These are phyloP conservation scores for Puccinia hordei DNA, from an alignment of 1,284 basidiomycete species.

Conservation along the genomic window DNA sequence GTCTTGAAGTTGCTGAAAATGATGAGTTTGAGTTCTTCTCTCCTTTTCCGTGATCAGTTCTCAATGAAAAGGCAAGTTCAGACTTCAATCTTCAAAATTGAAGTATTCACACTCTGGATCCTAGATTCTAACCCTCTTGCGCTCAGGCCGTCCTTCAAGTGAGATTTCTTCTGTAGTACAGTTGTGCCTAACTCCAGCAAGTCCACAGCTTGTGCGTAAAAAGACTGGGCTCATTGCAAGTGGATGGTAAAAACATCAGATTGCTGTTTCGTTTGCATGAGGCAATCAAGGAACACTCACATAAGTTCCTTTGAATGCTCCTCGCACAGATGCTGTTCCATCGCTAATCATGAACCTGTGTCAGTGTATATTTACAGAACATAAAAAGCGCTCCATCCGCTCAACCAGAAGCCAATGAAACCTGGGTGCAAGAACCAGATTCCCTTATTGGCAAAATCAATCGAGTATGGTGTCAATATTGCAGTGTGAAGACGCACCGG, in stretches of 20 bases:
- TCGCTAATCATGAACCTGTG: not conserved
- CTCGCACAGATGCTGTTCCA: not conserved
- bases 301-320: not conserved
- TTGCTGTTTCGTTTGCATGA: not conserved
- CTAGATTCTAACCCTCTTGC: too few species aligned
- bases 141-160: too few species aligned
- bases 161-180: too few species aligned
- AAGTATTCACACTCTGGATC: too few species aligned
- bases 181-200: too few species aligned
- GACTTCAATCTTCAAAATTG: too few species aligned
- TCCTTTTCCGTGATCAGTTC: too few species aligned
- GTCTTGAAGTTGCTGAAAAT: too few species aligned
- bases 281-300: not conserved
- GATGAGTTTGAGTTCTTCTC: too few species aligned
- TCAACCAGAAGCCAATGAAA: slow-evolving; percentile 24
- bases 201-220: slow-evolving; percentile 7
- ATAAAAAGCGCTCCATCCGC: slow-evolving; percentile 23
- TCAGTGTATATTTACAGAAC: not conserved
- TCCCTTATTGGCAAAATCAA: not conserved
- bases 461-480: not conserved
- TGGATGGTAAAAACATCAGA: not conserved
- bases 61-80: too few species aligned
- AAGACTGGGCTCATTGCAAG: not conserved
- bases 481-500: not conserved
- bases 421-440: not conserved